Conservation (phyloP, 2,329 filamentous ascomycete genomes). For the Uncinocarpus reesii region DNA sequence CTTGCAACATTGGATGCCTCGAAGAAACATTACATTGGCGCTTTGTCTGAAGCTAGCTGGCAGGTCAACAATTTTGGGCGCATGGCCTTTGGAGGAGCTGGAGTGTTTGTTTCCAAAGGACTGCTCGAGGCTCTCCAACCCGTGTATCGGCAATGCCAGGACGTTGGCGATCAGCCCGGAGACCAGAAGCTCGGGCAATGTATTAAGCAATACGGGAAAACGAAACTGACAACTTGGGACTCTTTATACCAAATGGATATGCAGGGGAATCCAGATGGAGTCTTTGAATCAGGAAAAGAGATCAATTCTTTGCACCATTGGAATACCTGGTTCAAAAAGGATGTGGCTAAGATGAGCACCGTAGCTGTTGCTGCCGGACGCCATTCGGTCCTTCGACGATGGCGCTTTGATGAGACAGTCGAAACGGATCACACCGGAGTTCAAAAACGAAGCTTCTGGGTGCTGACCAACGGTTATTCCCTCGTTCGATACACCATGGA, state of each 20-base stretch:
- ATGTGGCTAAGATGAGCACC: constrained; percentile 37
- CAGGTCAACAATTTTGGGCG: constrained; percentile 37
- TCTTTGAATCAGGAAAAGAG: constrained; percentile 36
- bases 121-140: constrained; percentile 31
- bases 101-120: constrained; percentile 36
- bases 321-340: constrained; percentile 38
- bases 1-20: constrained; percentile 32
- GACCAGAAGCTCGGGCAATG: constrained; percentile 38
- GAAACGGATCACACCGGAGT: constrained; percentile 27
- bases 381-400: constrained; percentile 35
- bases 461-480: constrained; percentile 38
- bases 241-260: constrained; percentile 39
- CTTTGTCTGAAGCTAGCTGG: constrained; percentile 36
- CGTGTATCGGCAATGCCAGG: constrained; percentile 35
- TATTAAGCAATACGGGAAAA: constrained; percentile 33
- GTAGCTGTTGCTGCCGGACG: constrained; percentile 34
- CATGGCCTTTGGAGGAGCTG: constrained; percentile 38
- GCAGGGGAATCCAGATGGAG: constrained; percentile 33
- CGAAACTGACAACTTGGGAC: constrained; percentile 33
- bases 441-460: constrained; percentile 33
- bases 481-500: constrained; percentile 35
- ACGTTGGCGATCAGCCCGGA: constrained; percentile 35
- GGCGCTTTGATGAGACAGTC: constrained; percentile 35
- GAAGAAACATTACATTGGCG: constrained; percentile 37
- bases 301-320: constrained; percentile 39